These are phyloP conservation scores for Pterocarpus macrocarpus DNA, from an alignment of 306 rosid genomes.

Conservation along the genomic window DNA sequence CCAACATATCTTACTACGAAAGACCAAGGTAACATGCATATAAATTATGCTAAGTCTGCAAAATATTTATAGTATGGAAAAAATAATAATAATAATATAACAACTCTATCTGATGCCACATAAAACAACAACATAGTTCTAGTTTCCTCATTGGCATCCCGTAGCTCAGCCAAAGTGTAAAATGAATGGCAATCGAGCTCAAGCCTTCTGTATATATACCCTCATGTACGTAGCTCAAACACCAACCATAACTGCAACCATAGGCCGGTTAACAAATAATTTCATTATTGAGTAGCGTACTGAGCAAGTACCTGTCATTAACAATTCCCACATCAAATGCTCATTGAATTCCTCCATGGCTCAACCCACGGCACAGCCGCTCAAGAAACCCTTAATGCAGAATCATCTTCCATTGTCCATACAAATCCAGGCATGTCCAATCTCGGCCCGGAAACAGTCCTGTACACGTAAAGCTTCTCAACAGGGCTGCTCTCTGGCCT, in stretches of 20 bases:
- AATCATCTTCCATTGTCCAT: conserved; percentile 79
- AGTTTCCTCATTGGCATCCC: conserved; percentile 59
- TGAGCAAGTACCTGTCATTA: conserved; percentile 64
- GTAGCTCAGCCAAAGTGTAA: conserved; percentile 81
- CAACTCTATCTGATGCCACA: conserved; percentile 47
- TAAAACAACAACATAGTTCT: conserved; percentile 43
- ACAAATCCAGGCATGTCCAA: conserved; percentile 85
- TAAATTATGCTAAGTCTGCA: conserved; percentile 60
- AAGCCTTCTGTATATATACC: conserved; percentile 56
- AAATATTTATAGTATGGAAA: conserved; percentile 50
- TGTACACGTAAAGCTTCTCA: conserved; percentile 88
- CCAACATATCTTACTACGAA: conserved; percentile 52
- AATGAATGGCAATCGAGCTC: conserved; percentile 81
- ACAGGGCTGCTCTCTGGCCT: conserved; percentile 83
- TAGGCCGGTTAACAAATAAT: conserved; percentile 51
- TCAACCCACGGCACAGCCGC: conserved; percentile 18
- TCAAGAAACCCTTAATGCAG: conserved; percentile 65
- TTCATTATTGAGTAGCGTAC: conserved; percentile 41
- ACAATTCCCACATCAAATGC: conserved; percentile 37
- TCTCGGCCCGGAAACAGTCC: conserved; percentile 87
- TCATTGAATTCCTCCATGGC: neutral
- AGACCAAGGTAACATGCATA: conserved; percentile 52
- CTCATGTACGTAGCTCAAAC: conserved; percentile 57
- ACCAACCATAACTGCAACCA: conserved; percentile 62
- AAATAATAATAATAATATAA: conserved; percentile 33